phyloP scores from a whole-genome alignment of 495 filamentous ascomycete genomes.

The Penicillium antarcticum region DNA sequence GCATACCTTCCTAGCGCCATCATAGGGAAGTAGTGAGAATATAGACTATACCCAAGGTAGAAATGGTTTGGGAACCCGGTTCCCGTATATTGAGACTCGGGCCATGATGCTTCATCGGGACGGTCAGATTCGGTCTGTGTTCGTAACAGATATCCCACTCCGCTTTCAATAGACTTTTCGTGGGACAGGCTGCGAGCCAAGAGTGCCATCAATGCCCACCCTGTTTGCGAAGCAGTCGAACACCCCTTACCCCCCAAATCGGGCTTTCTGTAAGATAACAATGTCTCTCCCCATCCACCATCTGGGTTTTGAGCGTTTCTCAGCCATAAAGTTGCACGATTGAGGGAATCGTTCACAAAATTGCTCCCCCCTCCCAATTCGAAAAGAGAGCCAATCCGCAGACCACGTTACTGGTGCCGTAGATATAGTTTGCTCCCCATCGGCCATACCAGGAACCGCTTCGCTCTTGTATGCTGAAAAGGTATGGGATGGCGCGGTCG shows the following conservation, averaged over 20 bases:
- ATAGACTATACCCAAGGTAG: slow-evolving; percentile 32
- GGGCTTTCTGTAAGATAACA: neutral
- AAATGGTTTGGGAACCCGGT: slow-evolving; percentile 37
- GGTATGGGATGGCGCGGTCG: neutral
- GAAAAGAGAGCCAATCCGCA: slow-evolving; percentile 20
- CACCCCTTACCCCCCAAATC: neutral
- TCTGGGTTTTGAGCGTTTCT: slow-evolving; percentile 26
- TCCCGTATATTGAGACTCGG: slow-evolving; percentile 24
- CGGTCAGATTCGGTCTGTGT: neutral
- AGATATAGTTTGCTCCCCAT: slow-evolving; percentile 39
- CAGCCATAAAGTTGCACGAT: slow-evolving; percentile 20
- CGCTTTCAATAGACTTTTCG: slow-evolving; percentile 13
- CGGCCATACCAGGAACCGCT: slow-evolving; percentile 34
- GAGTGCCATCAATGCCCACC: slow-evolving; percentile 33
- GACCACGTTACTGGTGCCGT: slow-evolving; percentile 33
- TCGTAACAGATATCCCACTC: slow-evolving; percentile 12
- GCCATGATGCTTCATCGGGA: slow-evolving; percentile 21
- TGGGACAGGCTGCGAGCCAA: slow-evolving; percentile 5
- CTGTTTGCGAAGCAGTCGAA: slow-evolving; percentile 30
- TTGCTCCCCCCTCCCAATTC: too few relatives aligned
- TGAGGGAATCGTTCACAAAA: too few relatives aligned
- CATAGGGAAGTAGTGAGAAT: slow-evolving; percentile 38
- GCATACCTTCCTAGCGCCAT: slow-evolving; percentile 35
- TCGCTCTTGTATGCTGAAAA: slow-evolving; percentile 15
- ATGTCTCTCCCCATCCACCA: slow-evolving; percentile 35